These are phyloP conservation scores for Euphorbia celastroides DNA, from an alignment of 441 rosid species.

Conservation along the genomic window DNA sequence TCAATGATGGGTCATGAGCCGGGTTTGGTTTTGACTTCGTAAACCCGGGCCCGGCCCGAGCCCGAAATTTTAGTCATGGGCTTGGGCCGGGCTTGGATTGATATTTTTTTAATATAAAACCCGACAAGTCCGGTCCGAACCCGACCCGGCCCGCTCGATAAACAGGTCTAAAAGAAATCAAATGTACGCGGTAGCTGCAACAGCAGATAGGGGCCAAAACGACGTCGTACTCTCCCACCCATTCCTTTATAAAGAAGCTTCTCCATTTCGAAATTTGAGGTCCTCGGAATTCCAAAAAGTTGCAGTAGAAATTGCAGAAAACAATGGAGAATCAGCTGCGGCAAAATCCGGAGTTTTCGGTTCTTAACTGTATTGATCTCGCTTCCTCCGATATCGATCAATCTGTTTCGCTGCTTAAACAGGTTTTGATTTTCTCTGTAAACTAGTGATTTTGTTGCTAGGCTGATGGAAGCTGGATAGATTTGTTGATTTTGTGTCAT, in stretches of 20 bases:
- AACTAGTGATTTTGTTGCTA: background rate
- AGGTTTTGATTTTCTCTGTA: conserved; percentile 30
- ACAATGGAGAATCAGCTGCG: conserved; percentile 14
- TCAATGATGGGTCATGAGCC: too few relatives aligned
- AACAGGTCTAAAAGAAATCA: too few relatives aligned
- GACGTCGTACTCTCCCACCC: too few relatives aligned
- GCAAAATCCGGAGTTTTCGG: conserved; percentile 32
- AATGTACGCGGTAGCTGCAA: too few relatives aligned
- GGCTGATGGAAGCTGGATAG: background rate
- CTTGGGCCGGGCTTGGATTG: too few relatives aligned
- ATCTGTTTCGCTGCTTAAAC: conserved; percentile 57
- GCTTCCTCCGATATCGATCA: conserved; percentile 34
- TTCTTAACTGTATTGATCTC: conserved; percentile 69
- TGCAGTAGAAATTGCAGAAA: background rate
- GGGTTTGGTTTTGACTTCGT: too few relatives aligned
- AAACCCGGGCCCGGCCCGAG: too few relatives aligned
- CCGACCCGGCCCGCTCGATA: too few relatives aligned
- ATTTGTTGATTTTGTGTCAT: background rate
- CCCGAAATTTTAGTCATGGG: too few relatives aligned
- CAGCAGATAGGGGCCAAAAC: too few relatives aligned
- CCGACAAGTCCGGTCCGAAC: too few relatives aligned
- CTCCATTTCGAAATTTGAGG: background rate
- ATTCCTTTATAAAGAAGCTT: background rate
- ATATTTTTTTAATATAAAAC: too few relatives aligned
- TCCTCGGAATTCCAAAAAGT: background rate